Percentiles rank a stretch among this genome's conserved stretches.
Conservation (phyloP, 2,329 filamentous ascomycete species). For the Penicillium sp. region DNA sequence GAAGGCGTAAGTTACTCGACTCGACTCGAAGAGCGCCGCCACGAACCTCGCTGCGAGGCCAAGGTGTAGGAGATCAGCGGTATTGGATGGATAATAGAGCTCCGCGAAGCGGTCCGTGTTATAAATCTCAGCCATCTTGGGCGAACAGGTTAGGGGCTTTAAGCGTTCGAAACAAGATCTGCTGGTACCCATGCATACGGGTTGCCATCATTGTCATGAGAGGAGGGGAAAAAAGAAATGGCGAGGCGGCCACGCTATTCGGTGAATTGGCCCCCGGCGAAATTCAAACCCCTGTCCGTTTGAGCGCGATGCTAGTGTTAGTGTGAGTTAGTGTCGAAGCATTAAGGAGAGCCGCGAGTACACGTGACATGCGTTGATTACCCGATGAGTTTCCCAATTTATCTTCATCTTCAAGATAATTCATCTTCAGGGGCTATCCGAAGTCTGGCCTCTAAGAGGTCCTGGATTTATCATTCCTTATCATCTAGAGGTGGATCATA, state of each 20-base stretch:
- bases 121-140: slow-evolving; percentile 21
- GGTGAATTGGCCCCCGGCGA: slow-evolving; percentile 6
- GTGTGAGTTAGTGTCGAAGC: slow-evolving; percentile 1
- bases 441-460: neutral
- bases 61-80: slow-evolving; percentile 19
- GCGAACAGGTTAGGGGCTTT: slow-evolving; percentile 1
- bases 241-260: neutral
- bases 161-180: neutral
- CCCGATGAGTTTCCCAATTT: neutral
- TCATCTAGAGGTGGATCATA: neutral
- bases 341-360: slow-evolving; percentile 1
- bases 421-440: neutral
- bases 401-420: neutral
- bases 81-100: slow-evolving; percentile 22
- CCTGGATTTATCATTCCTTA: neutral
- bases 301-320: neutral
- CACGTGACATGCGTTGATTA: neutral
- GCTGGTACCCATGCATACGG: slow-evolving; percentile 4
- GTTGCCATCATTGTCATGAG: slow-evolving; percentile 8
- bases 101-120: slow-evolving; percentile 22
- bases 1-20: slow-evolving; percentile 20
- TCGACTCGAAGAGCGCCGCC: slow-evolving; percentile 16
- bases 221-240: neutral
- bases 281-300: slow-evolving; percentile 1
- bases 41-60: slow-evolving; percentile 20